Conservation (phyloP, 2,329 filamentous ascomycete species). For the Coniella vitis region DNA sequence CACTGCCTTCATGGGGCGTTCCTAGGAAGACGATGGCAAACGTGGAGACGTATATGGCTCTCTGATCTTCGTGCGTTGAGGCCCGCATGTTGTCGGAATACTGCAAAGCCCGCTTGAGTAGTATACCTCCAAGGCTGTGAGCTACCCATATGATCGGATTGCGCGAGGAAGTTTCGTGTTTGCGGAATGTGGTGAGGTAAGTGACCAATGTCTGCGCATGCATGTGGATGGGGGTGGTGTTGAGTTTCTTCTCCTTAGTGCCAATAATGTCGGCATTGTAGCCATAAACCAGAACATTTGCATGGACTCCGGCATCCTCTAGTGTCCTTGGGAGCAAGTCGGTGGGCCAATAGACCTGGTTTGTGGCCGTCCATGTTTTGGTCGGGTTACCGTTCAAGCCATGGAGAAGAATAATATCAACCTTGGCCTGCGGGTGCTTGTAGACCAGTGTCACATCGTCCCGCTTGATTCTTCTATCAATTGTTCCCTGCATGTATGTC, state of each 20-base stretch:
- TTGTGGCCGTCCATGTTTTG: constrained; percentile 53
- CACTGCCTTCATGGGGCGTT: constrained; percentile 67
- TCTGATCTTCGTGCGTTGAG: constrained; percentile 54
- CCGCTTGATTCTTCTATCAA: constrained; percentile 43
- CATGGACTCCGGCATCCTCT: constrained; percentile 38
- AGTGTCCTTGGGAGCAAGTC: constrained; percentile 59
- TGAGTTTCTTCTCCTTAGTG: constrained; percentile 47
- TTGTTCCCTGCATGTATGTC: constrained; percentile 32
- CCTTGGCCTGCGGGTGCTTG: constrained; percentile 50
- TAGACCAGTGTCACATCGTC: constrained; percentile 55
- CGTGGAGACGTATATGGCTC: constrained; percentile 66
- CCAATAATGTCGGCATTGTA: constrained; percentile 63
- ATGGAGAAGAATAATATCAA: constrained; percentile 64
- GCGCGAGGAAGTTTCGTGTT: constrained; percentile 45
- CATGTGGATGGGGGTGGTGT: constrained; percentile 61
- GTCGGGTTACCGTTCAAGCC: constrained; percentile 61
- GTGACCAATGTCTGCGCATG: constrained; percentile 64
- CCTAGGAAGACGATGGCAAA: constrained; percentile 72
- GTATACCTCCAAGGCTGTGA: constrained; percentile 66
- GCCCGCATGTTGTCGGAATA: constrained; percentile 57
- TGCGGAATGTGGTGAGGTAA: constrained; percentile 56
- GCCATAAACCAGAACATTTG: constrained; percentile 64
- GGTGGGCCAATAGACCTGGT: constrained; percentile 61
- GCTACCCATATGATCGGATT: constrained; percentile 71
- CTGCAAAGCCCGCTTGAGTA: constrained; percentile 63